phyloP scores from a whole-genome alignment of 192 early-diverging fungal genomes.

The Umbelopsis ramanniana region DNA sequence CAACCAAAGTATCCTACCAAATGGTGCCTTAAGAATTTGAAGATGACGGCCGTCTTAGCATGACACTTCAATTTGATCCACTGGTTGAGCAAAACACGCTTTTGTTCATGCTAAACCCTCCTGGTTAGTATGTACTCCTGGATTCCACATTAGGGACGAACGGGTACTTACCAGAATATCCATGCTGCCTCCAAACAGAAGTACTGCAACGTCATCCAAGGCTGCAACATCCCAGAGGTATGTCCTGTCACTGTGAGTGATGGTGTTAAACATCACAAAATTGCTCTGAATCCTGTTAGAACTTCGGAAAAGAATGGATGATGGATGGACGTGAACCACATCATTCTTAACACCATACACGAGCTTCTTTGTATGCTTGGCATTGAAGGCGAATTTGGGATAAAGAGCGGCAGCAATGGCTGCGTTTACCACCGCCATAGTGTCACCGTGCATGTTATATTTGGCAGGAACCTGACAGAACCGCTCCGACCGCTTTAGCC shows the following conservation, averaged over 20 bases:
- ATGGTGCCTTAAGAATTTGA: constrained; percentile 55
- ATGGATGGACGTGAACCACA: constrained; percentile 78
- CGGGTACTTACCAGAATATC: constrained; percentile 47
- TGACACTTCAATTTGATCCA: constrained; percentile 58
- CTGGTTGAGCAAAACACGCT: constrained; percentile 48
- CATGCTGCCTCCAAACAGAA: constrained; percentile 55
- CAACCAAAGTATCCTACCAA: constrained; percentile 43
- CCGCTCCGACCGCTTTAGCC: constrained; percentile 10
- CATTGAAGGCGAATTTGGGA: constrained; percentile 66
- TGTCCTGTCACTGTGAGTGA: constrained; percentile 51
- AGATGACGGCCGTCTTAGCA: constrained; percentile 53
- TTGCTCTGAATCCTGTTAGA: constrained; percentile 29
- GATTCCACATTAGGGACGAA: too few species aligned
- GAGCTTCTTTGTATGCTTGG: constrained; percentile 40
- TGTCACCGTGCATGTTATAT: constrained; percentile 47
- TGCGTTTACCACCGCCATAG: constrained; percentile 67
- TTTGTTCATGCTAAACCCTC: constrained; percentile 45
- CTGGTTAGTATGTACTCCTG: background rate
- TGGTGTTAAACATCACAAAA: constrained; percentile 53
- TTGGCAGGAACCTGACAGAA: constrained; percentile 45
- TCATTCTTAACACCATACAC: constrained; percentile 48
- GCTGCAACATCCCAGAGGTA: constrained; percentile 57
- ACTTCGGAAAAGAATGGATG: constrained; percentile 66
- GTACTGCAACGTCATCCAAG: constrained; percentile 45
- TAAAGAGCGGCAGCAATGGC: constrained; percentile 83